These are phyloP conservation scores for Fragaria iinumae DNA, from an alignment of 306 rosid species.

Conservation along the genomic window DNA sequence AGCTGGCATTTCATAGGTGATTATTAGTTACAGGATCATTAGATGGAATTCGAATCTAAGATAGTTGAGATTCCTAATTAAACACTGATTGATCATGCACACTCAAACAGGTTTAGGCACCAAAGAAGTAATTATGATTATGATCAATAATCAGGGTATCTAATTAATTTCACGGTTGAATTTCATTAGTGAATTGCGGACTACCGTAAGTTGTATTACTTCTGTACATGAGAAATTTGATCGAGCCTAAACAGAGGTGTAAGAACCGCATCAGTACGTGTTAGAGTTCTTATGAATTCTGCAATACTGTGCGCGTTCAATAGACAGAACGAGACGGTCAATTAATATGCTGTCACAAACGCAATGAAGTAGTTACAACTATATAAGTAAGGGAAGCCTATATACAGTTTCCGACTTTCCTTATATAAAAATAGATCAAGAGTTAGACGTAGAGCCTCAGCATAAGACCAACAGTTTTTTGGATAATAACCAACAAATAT, in stretches of 20 bases:
- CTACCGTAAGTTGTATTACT: too few relatives aligned
- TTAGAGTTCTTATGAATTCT: not conserved
- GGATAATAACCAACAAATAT: too few relatives aligned
- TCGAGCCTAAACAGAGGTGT: not conserved
- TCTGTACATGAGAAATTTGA: not conserved
- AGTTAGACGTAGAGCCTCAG: too few relatives aligned
- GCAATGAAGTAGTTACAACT: not conserved
- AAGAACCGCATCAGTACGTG: not conserved
- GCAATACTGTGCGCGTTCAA: not conserved
- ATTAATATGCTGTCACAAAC: not conserved
- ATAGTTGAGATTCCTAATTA: too few relatives aligned
- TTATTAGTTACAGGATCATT: not conserved
- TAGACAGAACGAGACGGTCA: not conserved
- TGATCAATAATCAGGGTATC: not conserved
- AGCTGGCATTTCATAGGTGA: not conserved
- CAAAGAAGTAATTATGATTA: not conserved
- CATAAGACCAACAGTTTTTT: too few relatives aligned
- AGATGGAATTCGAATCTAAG: too few relatives aligned
- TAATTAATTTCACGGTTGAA: not conserved
- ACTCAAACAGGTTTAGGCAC: not conserved
- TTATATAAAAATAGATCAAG: too few relatives aligned
- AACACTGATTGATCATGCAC: not conserved
- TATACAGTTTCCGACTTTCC: not conserved
- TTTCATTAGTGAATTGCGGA: not conserved
- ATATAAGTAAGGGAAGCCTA: not conserved